Percentiles rank a stretch among this genome's conserved stretches.
Evolutionary conservation across 805 yeast species (phyloP).

Genomic region (Clavispora vitiphila): DNA sequence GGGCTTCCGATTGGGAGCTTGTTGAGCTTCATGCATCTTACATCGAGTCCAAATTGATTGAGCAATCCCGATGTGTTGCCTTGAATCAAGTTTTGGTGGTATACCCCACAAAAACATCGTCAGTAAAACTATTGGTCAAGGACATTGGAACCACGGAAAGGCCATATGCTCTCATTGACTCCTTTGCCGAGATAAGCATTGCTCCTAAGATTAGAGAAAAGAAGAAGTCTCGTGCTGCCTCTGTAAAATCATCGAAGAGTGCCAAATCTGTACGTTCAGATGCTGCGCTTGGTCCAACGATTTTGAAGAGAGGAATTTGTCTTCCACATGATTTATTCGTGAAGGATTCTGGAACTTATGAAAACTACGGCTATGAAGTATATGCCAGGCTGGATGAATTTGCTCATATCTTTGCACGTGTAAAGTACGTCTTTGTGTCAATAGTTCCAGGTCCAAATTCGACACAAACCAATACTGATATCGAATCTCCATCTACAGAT

Average conservation of each 20-base stretch:
- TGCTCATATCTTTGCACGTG: conserved; percentile 25
- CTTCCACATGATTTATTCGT: conserved; percentile 46
- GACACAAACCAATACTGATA: conserved; percentile 11
- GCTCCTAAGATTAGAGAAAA: conserved; percentile 53
- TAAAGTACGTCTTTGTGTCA: conserved; percentile 47
- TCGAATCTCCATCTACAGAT: background rate
- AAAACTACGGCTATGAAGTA: conserved; percentile 32
- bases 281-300: conserved; percentile 25
- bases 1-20: conserved; percentile 83
- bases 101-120: conserved; percentile 55
- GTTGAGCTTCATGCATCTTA: conserved; percentile 76
- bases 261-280: conserved; percentile 17
- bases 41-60: conserved; percentile 67
- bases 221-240: conserved; percentile 12
- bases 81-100: conserved; percentile 57
- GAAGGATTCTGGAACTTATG: conserved; percentile 10
- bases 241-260: conserved; percentile 17
- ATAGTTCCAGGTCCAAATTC: conserved; percentile 47
- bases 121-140: conserved; percentile 54
- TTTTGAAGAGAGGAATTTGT: conserved; percentile 49
- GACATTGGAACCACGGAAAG: conserved; percentile 40
- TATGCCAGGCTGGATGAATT: conserved; percentile 41
- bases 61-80: conserved; percentile 75
- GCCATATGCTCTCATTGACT: conserved; percentile 49
- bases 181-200: conserved; percentile 66